These are phyloP conservation scores for Collybiopsis luxurians DNA, from an alignment of 768 basidiomycete genomes.

Conservation along the genomic window DNA sequence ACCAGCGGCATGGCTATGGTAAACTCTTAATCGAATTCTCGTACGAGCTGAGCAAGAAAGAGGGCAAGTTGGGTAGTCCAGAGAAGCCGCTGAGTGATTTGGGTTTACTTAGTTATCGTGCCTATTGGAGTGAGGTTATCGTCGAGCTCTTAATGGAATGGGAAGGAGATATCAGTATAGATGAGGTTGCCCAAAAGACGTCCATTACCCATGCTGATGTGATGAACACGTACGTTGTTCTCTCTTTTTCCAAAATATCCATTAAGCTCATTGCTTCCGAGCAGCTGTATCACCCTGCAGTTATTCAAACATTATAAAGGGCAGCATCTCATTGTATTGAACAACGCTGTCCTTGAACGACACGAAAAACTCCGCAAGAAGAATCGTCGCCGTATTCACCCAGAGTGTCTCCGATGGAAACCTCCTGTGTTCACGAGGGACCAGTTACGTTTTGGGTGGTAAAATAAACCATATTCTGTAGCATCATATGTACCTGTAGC, in stretches of 20 bases:
- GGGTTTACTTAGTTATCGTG: constrained; percentile 87
- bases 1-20: constrained; percentile 95
- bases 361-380: constrained; percentile 84
- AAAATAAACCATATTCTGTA: constrained; percentile 12
- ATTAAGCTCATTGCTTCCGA: neutral
- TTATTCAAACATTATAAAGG: constrained; percentile 97
- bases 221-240: constrained; percentile 88
- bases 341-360: constrained; percentile 87
- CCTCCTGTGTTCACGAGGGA: constrained; percentile 92
- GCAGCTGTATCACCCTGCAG: constrained; percentile 89
- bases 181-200: constrained; percentile 96
- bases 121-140: constrained; percentile 97
- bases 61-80: constrained; percentile 92
- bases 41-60: constrained; percentile 95
- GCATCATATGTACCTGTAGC: neutral
- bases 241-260: constrained; percentile 10
- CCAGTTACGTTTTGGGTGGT: constrained; percentile 77
- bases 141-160: constrained; percentile 81
- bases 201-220: constrained; percentile 94
- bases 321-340: constrained; percentile 88
- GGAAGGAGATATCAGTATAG: constrained; percentile 84
- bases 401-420: constrained; percentile 87
- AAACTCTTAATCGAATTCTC: constrained; percentile 97
- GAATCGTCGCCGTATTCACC: constrained; percentile 71
- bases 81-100: constrained; percentile 97